Evolutionary conservation across 805 yeast genomes (phyloP), one percentile per base, ranked within the genome.

Genomic region (Priceomyces castillae): DNA sequence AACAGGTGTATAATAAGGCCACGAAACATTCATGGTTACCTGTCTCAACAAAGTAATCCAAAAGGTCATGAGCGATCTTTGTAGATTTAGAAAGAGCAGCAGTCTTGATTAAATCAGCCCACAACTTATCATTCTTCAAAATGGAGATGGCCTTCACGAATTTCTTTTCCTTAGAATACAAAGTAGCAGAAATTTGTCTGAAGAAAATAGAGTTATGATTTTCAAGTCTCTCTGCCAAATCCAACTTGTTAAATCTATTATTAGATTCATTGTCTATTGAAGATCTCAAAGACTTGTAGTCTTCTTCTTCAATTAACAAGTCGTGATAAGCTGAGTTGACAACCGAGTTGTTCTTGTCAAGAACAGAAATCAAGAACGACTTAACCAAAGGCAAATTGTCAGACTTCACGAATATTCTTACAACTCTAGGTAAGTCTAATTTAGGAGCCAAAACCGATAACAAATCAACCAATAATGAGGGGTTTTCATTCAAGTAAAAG

Each of bases 291-390:
- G 97, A 84, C 67, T 89, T 87, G 75, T 92, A 82, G 65, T 94
- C 98, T 66, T 90, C 95, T 69, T 94, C 98, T 72, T 94, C 99
- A 52, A 94, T 89, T 70, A 94, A 78, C 58, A 94, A 69, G 58
- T 90, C 96, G 62, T 94, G 98, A 70, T 92, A 92, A 11, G 98
- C 98, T 57, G 84, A 82, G 69, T 94, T 94, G 35, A 94, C 97
- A 47, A 90, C 82, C 12, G 92, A 81, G 61, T 86, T 82, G 73
- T 94, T 94, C 76, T 89, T 90, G 40, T 82, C 86, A 67, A 90
- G 81, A 11, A 94, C 97, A 34, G 92, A 86, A 46, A 90, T 86
- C 65, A 94, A 78, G 74, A 94, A 94, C 54, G 97, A 94, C 71
- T 92, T 90, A 67, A 94, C 85, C 76, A 94, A 77, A 54, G 99